A percentile compares a stretch with the other conserved stretches of the same genome.
phyloP scores from a whole-genome alignment of 352 stramenopile species.

The Globisporangium recalcitrans region DNA sequence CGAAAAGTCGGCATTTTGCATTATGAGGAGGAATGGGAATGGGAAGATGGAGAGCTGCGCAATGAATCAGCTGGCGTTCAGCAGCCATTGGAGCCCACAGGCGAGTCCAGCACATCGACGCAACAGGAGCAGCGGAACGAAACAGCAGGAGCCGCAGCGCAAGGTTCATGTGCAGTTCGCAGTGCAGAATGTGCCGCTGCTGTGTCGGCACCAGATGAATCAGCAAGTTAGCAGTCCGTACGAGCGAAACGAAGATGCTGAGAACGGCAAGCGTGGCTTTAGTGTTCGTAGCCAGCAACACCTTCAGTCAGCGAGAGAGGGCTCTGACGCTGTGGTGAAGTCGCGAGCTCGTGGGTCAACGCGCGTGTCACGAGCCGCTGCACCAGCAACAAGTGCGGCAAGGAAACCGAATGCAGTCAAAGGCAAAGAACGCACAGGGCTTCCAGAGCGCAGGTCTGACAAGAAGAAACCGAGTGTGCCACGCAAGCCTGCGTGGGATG shows the following conservation, averaged over 20 bases:
- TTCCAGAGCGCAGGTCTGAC: not conserved
- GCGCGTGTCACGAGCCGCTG: not conserved
- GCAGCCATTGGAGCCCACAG: not conserved
- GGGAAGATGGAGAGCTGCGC: not conserved
- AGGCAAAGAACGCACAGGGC: not conserved
- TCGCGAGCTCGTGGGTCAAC: too few species aligned
- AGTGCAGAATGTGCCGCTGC: slow-evolving; percentile 30
- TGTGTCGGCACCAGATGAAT: slow-evolving; percentile 22
- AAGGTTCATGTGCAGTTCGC: slow-evolving; percentile 40
- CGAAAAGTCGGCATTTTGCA: slow-evolving; percentile 4
- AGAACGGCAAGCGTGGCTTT: not conserved
- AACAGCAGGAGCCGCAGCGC: not conserved
- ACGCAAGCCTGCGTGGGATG: slow-evolving; percentile 42
- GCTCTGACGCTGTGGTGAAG: too few species aligned
- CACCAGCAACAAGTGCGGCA: not conserved
- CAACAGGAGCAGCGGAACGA: not conserved
- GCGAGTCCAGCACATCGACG: not conserved
- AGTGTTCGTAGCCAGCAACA: not conserved
- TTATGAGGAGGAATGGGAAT: not conserved
- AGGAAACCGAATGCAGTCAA: not conserved
- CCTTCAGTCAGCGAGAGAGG: too few species aligned
- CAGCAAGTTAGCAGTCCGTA: not conserved
- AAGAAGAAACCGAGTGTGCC: not conserved
- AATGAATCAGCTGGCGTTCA: slow-evolving; percentile 28
- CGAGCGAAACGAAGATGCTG: not conserved